phyloP scores from a whole-genome alignment of 106 monocot genomes.

The Vanilla planifolia region DNA sequence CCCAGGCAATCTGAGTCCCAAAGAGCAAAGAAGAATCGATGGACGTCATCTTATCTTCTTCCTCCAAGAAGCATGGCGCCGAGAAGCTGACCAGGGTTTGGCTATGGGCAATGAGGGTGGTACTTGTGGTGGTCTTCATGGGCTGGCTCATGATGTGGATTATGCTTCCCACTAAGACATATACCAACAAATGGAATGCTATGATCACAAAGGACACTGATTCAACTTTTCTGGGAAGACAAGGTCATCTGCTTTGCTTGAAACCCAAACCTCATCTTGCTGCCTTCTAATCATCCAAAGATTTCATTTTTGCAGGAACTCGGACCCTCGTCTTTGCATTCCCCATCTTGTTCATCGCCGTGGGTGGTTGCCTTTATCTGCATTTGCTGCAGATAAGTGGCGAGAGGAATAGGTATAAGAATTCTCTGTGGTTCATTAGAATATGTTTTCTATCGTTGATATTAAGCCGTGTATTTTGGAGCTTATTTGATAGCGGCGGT shows the following conservation, averaged over 20 bases:
- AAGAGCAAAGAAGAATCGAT: too few species aligned
- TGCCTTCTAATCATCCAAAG: neutral
- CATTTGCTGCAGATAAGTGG: conserved; percentile 25
- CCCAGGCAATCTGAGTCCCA: too few species aligned
- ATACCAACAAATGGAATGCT: neutral
- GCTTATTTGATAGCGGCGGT: neutral
- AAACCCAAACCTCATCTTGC: neutral
- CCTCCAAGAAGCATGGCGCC: too few species aligned
- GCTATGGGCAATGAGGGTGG: neutral
- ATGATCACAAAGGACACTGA: neutral
- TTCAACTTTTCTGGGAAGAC: neutral
- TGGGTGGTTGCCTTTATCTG: conserved; percentile 57
- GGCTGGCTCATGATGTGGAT: conserved; percentile 3
- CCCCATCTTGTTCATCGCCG: conserved; percentile 59
- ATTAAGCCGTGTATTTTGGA: conserved; percentile 1
- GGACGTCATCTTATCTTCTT: too few species aligned
- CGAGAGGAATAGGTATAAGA: conserved; percentile 5
- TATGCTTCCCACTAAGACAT: neutral
- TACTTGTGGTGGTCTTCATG: neutral
- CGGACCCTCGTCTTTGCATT: conserved; percentile 40
- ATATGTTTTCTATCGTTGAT: too few species aligned
- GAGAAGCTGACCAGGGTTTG: too few species aligned
- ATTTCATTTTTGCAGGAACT: conserved; percentile 48
- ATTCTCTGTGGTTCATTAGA: too few species aligned
- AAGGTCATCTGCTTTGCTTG: neutral